Evolutionary conservation across 2,329 filamentous ascomycete species (phyloP), one percentile per base, ranked within the genome.

Genomic region (Cylindrodendrum hubeiense): DNA sequence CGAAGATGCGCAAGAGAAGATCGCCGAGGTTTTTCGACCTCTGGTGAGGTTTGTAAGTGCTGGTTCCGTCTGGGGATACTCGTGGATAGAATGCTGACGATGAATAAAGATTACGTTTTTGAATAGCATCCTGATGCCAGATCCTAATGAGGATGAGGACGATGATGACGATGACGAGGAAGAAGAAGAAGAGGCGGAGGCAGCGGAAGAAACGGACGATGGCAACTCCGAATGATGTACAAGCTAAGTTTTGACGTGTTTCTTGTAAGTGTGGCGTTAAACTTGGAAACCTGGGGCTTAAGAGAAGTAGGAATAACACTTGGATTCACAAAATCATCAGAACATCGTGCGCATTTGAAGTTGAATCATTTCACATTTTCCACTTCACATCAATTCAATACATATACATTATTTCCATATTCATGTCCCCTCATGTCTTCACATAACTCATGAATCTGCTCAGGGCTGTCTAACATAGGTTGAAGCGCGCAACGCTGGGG

Each of bases 21-120:
- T 97, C 56, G 83, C 85, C 55, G 84, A 87, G 41, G 80, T 94
- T 22, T 82, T 97, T 69, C 82, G 84, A 33, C 85, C 88, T 55
- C 87, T 97, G 86, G 89, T 89, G 67, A 90, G 90, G 44, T 97
- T 95, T 82, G 94, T 97, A 82, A 91, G 93, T 65, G 22, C 4
- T 47, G 22, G 43, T 9, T 22, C 24, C 17, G 1, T 24, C 3
- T 28, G 15, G 17, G 12, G 34, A 4, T 17, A 3, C 3, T 24
- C 34, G 13, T 30, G 26, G 12, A 8, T 26, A 30, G 24, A 24
- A 9, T 9, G 15, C 65, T 74, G 15, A 63, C 22, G 15, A 65
- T n/a, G 17, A 19, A 0, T 6, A 21, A n/a, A 93, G 91, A 83
- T 94, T 57, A 88, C 89, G 30, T 93, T 92, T 78, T 78, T 94